phyloP scores from a whole-genome alignment of 306 rosid species.

The Prunus davidiana region DNA sequence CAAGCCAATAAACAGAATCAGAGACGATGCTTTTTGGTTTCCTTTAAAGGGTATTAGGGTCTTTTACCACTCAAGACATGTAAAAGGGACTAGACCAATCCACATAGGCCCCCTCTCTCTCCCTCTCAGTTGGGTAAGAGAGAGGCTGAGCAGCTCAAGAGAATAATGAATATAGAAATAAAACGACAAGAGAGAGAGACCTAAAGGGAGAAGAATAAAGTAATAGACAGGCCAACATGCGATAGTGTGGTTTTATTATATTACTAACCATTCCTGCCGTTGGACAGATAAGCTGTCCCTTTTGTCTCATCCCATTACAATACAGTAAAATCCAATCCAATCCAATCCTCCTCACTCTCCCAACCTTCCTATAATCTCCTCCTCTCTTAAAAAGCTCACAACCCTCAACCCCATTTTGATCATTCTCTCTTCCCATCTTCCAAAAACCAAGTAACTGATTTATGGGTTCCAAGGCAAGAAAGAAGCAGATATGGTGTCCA shows the following conservation, averaged over 20 bases:
- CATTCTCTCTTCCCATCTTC: neutral
- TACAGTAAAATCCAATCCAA: neutral
- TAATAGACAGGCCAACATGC: slow-evolving; percentile 80
- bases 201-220: slow-evolving; percentile 62
- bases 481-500: slow-evolving; percentile 78
- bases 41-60: neutral
- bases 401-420: slow-evolving; percentile 8
- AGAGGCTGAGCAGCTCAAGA: slow-evolving; percentile 23
- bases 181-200: slow-evolving; percentile 53
- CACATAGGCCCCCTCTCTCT: neutral
- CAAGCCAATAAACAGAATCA: neutral
- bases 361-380: neutral
- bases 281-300: slow-evolving; percentile 63
- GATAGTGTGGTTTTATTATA: slow-evolving; percentile 38
- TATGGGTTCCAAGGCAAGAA: slow-evolving; percentile 72
- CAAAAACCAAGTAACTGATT: neutral
- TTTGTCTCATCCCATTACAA: slow-evolving; percentile 47
- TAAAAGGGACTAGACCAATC: neutral
- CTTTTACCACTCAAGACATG: neutral
- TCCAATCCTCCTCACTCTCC: slow-evolving; percentile 1
- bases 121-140: neutral
- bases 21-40: neutral
- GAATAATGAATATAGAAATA: slow-evolving; percentile 20
- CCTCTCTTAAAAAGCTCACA: neutral
- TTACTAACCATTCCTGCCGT: slow-evolving; percentile 49